Conservation (phyloP, 345 rosid genomes). For the Rhodamnia rubescens region DNA sequence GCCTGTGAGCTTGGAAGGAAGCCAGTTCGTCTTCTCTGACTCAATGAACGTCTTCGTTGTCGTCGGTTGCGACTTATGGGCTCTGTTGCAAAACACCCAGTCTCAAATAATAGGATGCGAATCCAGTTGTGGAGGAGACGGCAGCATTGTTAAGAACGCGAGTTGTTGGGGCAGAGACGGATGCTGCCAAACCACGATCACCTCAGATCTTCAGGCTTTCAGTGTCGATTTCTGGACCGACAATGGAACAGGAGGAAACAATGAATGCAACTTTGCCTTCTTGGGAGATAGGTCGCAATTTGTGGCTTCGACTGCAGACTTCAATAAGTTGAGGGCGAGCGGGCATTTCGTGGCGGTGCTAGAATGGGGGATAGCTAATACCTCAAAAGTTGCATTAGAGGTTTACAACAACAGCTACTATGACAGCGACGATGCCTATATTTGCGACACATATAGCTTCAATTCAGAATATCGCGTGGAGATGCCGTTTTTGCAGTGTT, state of each 20-base stretch:
- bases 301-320: not conserved
- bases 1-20: not conserved
- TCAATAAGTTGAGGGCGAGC: not conserved
- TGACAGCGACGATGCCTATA: no score
- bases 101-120: not conserved
- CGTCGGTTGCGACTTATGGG: not conserved
- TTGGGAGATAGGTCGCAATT: not conserved
- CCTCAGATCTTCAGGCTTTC: not conserved
- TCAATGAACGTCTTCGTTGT: not conserved
- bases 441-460: no score
- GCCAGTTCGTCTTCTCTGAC: not conserved
- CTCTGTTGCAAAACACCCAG: not conserved
- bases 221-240: not conserved
- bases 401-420: no score
- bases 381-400: not conserved
- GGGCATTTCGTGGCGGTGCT: not conserved
- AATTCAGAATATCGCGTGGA: fast-evolving
- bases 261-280: not conserved
- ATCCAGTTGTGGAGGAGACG: not conserved
- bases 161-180: not conserved
- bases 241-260: not conserved
- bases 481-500: not conserved
- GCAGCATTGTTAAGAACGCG: no score
- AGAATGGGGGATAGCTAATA: not conserved
- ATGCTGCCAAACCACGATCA: not conserved